phyloP scores from a whole-genome alignment of 2,329 filamentous ascomycete species.

The Xylariaceae sp. region DNA sequence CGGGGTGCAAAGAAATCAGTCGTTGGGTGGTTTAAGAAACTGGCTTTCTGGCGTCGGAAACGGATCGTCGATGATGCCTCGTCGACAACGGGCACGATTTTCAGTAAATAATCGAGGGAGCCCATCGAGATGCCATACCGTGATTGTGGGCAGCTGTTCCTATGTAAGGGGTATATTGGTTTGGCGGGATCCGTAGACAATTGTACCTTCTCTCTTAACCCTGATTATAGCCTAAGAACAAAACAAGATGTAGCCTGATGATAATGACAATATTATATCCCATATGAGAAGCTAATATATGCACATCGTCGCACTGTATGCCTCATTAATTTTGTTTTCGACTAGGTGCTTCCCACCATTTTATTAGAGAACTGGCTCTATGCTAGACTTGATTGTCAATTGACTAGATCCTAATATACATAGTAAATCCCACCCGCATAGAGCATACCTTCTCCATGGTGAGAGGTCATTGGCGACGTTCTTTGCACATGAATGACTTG shows the following conservation, averaged over 20 bases:
- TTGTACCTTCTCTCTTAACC: neutral
- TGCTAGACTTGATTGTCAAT: too few relatives aligned
- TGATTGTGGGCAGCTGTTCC: neutral
- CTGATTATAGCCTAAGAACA: neutral
- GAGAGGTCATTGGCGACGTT: too few relatives aligned
- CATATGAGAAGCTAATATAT: neutral
- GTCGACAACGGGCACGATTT: slow-evolving; percentile 17
- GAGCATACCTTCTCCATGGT: neutral
- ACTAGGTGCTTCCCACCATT: too few relatives aligned
- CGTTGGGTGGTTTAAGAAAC: slow-evolving; percentile 20
- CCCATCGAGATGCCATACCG: too few relatives aligned
- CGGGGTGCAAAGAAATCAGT: slow-evolving; percentile 8
- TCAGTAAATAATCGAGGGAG: neutral
- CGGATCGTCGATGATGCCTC: slow-evolving; percentile 13
- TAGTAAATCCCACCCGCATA: too few relatives aligned
- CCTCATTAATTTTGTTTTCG: neutral
- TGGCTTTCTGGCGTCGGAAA: slow-evolving; percentile 28
- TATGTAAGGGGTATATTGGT: neutral
- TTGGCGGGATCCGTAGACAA: neutral
- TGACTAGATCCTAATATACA: neutral
- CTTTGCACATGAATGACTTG: neutral
- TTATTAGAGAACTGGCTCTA: too few relatives aligned
- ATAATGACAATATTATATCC: neutral
- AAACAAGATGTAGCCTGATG: neutral
- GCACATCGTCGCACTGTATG: neutral